Percentiles rank a stretch among this genome's conserved stretches.
Evolutionary conservation across 192 early-diverging fungal species (phyloP).

Genomic region (Podila minutissima): DNA sequence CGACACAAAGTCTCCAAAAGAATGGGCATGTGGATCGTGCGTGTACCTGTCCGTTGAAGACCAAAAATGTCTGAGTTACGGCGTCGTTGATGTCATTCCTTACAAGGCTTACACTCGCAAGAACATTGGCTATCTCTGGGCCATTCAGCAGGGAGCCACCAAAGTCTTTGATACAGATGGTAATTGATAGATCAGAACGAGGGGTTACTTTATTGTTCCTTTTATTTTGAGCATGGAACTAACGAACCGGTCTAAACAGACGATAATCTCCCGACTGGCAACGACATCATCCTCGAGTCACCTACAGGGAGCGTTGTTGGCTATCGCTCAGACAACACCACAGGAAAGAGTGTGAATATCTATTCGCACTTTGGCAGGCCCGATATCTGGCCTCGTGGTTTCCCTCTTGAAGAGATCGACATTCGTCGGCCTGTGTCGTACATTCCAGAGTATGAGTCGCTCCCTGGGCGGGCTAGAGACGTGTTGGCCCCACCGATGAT

Average conservation of each 20-base stretch:
- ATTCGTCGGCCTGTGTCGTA: background rate
- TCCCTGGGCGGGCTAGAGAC: background rate
- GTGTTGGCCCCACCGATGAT: conserved; percentile 2
- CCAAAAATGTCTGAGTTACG: no score
- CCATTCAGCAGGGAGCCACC: no score
- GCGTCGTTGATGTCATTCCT: no score
- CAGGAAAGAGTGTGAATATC: conserved; percentile 1
- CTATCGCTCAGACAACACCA: background rate
- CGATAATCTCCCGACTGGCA: background rate
- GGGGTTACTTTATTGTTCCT: no score
- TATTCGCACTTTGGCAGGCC: conserved; percentile 3
- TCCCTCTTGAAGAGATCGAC: conserved; percentile 1
- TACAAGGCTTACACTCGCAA: no score
- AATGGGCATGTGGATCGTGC: no score
- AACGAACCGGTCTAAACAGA: background rate
- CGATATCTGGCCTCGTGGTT: conserved; percentile 3
- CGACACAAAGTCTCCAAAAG: no score
- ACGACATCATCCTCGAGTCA: conserved; percentile 2
- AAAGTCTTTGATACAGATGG: no score
- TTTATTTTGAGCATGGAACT: no score
- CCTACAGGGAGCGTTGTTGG: background rate
- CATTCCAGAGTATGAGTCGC: background rate
- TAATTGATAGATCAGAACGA: no score
- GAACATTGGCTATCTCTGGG: no score
- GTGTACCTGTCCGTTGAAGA: no score